A percentile compares a stretch with the other conserved stretches of the same genome.
Conservation (phyloP, 805 yeast species). For the Candida michaelii region DNA sequence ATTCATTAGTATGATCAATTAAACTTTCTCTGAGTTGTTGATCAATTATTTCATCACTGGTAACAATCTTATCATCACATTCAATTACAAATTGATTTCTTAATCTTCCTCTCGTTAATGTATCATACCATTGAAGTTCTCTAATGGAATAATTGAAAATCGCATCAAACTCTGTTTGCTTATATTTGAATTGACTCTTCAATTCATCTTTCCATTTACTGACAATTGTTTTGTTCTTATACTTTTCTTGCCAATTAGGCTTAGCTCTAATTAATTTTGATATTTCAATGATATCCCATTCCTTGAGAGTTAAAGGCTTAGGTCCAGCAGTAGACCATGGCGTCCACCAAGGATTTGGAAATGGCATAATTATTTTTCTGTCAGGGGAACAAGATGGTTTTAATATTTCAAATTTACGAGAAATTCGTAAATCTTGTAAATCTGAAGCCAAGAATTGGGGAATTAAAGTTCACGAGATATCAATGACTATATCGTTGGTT, state of each 20-base stretch:
- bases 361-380: not conserved
- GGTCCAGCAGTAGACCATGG: constrained; percentile 13
- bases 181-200: constrained; percentile 12
- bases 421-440: constrained; percentile 2
- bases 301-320: constrained; percentile 14
- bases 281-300: constrained; percentile 19
- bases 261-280: constrained; percentile 18
- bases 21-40: constrained; percentile 14
- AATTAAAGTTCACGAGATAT: not conserved
- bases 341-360: constrained; percentile 11
- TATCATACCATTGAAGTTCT: constrained; percentile 32
- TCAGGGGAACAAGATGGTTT: not conserved
- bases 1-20: constrained; percentile 12
- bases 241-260: constrained; percentile 21
- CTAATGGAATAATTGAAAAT: constrained; percentile 22
- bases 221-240: constrained; percentile 15
- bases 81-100: constrained; percentile 16
- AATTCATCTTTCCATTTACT: constrained; percentile 23
- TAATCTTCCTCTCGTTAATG: constrained; percentile 1
- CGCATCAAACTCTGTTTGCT: constrained; percentile 16
- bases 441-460: not conserved
- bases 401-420: not conserved
- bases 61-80: constrained; percentile 21
- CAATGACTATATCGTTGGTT: no score
- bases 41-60: constrained; percentile 19